Base-by-base conservation (phyloP, 768 basidiomycete species). In the Boletus eberwhitei region DNA sequence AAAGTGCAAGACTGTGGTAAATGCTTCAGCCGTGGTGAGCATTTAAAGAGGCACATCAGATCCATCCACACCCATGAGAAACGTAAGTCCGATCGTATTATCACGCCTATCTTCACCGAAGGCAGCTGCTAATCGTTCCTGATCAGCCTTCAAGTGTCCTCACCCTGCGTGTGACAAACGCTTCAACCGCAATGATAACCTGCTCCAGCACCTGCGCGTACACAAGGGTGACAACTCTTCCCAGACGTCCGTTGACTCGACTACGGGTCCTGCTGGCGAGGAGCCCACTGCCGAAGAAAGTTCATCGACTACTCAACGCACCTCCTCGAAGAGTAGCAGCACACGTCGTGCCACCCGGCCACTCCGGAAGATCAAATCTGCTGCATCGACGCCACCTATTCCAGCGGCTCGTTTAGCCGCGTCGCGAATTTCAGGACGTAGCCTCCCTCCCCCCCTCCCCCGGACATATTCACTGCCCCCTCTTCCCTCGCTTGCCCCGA, bases 131-230 rank as follows among this genome's bases (percentile, higher is more conserved):
- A 46, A 67, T 65, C 54, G 54, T 66, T 40, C 50, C 61, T 58
- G 65, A 69, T 67, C 55, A 91, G 89, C 89, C 9, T 88, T 85
- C 74, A 78, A 83, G 62, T 92, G 89, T 70, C 79, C 85, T 26
- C 79, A 80, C 63, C 77, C 82, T 4, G 66, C 74, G 31, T 92
- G 89, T 71, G 81, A 80, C 66, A 88, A 88, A 66, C 77, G 75
- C 60, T 92, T 91, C 67, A 88, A 87, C 55, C 78, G 89, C 57
- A 86, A 86, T 59, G 89, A 91, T 65, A 91, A 91, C 68, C 79
- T 91, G 34, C 77, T 87, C 44, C 89, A 91, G 69, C 89, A 91
- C 62, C 72, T 86, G 67, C 84, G 85, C 62, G 85, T 89, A 17
- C 88, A 90, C 71, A 78, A 79, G 55, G 71, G 71, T 39, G 70